phyloP scores from a whole-genome alignment of 148 eudicot genomes.

The Nyssa sinensis region DNA sequence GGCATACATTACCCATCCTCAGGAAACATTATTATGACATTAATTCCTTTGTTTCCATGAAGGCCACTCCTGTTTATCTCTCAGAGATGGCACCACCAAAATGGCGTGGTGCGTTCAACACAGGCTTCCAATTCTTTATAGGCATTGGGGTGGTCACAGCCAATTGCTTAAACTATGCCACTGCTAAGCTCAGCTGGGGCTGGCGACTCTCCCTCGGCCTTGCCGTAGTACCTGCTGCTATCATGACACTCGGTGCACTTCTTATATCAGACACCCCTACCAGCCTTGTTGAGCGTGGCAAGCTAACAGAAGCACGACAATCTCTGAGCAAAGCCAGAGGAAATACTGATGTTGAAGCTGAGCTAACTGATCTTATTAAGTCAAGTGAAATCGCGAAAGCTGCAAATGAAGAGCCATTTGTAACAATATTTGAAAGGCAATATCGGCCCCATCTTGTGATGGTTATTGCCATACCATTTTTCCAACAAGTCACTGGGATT shows the following conservation, averaged over 20 bases:
- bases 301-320: conserved; percentile 29
- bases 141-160: conserved; percentile 39
- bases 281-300: conserved; percentile 48
- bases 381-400: conserved; percentile 28
- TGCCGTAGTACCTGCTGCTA: conserved; percentile 35
- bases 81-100: conserved; percentile 47
- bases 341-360: conserved; percentile 25
- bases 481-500: conserved; percentile 54
- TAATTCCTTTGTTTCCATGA: conserved; percentile 9
- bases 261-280: conserved; percentile 46
- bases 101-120: conserved; percentile 50
- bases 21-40: too few species aligned
- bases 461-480: conserved; percentile 41
- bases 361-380: conserved; percentile 34
- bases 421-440: conserved; percentile 37
- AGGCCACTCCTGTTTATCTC: conserved; percentile 46
- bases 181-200: conserved; percentile 27
- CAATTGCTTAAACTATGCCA: conserved; percentile 32
- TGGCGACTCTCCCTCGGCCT: conserved; percentile 51
- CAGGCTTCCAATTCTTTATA: conserved; percentile 45
- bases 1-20: too few species aligned
- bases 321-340: conserved; percentile 35
- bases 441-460: conserved; percentile 51
- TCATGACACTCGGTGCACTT: conserved; percentile 38
- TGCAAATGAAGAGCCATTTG: conserved; percentile 29